Evolutionary conservation across 148 eudicot species (phyloP), one percentile per base, ranked within the genome.

Genomic region (Rhododendron vialii): DNA sequence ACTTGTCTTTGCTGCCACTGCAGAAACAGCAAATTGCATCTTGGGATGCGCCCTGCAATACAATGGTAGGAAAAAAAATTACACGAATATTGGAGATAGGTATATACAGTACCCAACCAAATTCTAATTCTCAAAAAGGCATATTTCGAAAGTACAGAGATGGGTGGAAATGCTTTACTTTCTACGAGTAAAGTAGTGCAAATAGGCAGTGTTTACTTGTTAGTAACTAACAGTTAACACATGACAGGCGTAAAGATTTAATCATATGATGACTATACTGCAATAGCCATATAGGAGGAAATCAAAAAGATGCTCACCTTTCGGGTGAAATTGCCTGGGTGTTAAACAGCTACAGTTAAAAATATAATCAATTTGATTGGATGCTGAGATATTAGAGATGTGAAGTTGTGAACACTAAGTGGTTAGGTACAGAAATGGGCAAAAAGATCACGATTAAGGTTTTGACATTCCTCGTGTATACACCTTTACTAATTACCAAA

Each of bases 11-110:
- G 83, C 63, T 61, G 81, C 84, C 41, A 84, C 85, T 17, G 88
- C 88, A 71, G 69, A 82, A 81, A 86, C 81, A 30, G 76, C 74
- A 84, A 84, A 24, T 53, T 35, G 53, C 2, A 53, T 79, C 78
- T 83, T 86, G 71, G 61, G 81, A 53, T 53, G 38, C 8, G 76
- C 33, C 84, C 88, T 88, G 90, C 83, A 65, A 51, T 22, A 59
- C 26, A 86, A 53, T 45, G 69, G 28, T 2, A 67, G 41, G 15
- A 47, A 53, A 48, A 18, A 84, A 15, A 71, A 18, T 5, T 11
- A 48, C 48, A 65, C 45, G 26, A 67, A 4, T 41, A 18, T 35
- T 6, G 47, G 63, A 4, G 57, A 18, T 20, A 17, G 47, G 63
- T 30, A 30, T 6, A 83, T 4, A 47, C 78, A 45, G 55, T 57